phyloP scores from a whole-genome alignment of 2,329 filamentous ascomycete genomes.

The Talaromyces sp. region DNA sequence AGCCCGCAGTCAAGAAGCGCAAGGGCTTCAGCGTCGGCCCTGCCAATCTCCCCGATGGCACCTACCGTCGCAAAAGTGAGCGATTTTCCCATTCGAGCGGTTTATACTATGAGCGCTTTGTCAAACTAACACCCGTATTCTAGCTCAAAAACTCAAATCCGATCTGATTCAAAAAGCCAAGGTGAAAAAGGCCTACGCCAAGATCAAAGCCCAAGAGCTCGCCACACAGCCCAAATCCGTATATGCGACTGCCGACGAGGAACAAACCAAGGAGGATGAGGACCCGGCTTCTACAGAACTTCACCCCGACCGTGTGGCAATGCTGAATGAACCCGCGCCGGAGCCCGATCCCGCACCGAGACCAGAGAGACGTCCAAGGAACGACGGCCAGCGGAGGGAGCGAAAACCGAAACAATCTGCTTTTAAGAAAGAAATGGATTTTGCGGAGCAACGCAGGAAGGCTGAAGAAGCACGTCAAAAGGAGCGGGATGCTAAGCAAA shows the following conservation, averaged over 20 bases:
- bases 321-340: constrained; percentile 54
- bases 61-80: constrained; percentile 76
- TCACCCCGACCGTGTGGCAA: constrained; percentile 63
- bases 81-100: background rate
- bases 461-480: constrained; percentile 66
- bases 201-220: constrained; percentile 70
- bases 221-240: constrained; percentile 38
- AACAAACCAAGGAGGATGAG: constrained; percentile 23
- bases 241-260: constrained; percentile 33
- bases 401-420: constrained; percentile 47
- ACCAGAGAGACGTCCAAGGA: constrained; percentile 25
- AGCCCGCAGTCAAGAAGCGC: constrained; percentile 52
- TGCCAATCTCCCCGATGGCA: constrained; percentile 86
- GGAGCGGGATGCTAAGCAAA: constrained; percentile 69
- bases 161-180: constrained; percentile 90
- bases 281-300: constrained; percentile 53
- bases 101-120: background rate
- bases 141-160: constrained; percentile 86
- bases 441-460: constrained; percentile 63
- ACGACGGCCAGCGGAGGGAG: constrained; percentile 29
- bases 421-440: constrained; percentile 70
- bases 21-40: constrained; percentile 87
- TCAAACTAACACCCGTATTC: constrained; percentile 1
- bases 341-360: constrained; percentile 15
- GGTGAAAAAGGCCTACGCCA: constrained; percentile 88